Evolutionary conservation across 2,329 filamentous ascomycete genomes (phyloP), one percentile per base, ranked within the genome.

Genomic region (Fusarium sororula): DNA sequence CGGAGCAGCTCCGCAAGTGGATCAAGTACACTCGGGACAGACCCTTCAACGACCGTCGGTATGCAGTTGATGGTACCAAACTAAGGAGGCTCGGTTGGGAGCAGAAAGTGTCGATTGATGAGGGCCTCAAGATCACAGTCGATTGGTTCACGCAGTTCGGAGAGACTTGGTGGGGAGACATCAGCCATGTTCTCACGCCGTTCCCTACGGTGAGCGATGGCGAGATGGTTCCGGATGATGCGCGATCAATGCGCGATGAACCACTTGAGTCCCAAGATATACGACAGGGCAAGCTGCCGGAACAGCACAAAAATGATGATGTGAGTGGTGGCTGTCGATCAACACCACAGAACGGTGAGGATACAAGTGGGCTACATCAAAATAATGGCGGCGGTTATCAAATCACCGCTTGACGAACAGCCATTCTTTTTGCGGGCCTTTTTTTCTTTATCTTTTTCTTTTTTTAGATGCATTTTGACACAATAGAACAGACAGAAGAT

Each of bases 21-120:
- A 89, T 95, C 76, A 90, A 92, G 81, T 92, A 94, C 82, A 94
- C 92, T 5, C 88, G 91, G 72, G 93, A 96, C 82, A 88, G 94
- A 26, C 93, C 93, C 1, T 96, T 93, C 84, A 94, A 94, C 81
- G 92, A 94, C 81, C 88, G 90, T 78, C 86, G 92, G 42, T 94
- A 94, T 78, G 91, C 91, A 17, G 90, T 94, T 6, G 91, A 94
- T 79, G 91, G 89, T 39, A 89, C 87, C 60, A 94, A 93, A 82
- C 86, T 94, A 74, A 84, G 88, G 44, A 83, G 87, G 70, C 85
- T 94, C 10, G 92, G 92, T 28, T 94, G 92, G 92, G 85, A 88
- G 62, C 92, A 92, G 80, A 90, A 89, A 81, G 92, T 89, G 5
- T 84, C 82, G 58, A 91, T 94, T 68, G 87, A 87, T 22, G 87